Percentiles rank a stretch among this genome's conserved stretches.
Evolutionary conservation across 2,329 filamentous ascomycete species (phyloP).

Genomic region (Neurospora sp.): DNA sequence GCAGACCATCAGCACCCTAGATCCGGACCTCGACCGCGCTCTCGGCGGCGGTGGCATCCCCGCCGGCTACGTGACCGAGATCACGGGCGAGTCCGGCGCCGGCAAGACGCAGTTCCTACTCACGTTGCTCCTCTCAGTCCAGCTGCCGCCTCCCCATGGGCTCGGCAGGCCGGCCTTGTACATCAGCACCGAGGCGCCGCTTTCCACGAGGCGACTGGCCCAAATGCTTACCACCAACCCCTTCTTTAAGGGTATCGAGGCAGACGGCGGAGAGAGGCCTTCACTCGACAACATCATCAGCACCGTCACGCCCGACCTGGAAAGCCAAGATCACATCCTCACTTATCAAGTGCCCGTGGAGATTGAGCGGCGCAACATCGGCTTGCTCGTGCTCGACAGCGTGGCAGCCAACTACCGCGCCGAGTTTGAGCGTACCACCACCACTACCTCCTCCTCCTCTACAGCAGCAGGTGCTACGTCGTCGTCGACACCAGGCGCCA

Average conservation of each 20-base stretch:
- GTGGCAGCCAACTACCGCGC: conserved; percentile 93
- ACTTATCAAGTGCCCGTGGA: conserved; percentile 86
- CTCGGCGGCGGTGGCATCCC: conserved; percentile 78
- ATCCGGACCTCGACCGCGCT: conserved; percentile 55
- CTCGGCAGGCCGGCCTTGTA: conserved; percentile 72
- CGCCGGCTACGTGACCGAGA: conserved; percentile 72
- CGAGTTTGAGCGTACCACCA: conserved; percentile 57
- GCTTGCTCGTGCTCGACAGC: conserved; percentile 80
- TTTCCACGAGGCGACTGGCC: conserved; percentile 70
- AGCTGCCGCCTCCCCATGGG: conserved; percentile 66
- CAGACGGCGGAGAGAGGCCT: conserved; percentile 27
- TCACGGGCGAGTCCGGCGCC: conserved; percentile 85
- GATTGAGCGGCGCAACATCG: conserved; percentile 63
- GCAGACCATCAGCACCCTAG: conserved; percentile 70
- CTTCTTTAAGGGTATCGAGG: conserved; percentile 32
- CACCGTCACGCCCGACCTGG: conserved; percentile 78
- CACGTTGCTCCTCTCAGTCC: conserved; percentile 71
- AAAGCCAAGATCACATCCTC: conserved; percentile 91
- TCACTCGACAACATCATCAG: conserved; percentile 70
- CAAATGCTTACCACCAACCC: conserved; percentile 68
- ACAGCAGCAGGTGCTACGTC: neutral
- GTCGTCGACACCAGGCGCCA: conserved; percentile 17
- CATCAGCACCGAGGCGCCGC: conserved; percentile 81
- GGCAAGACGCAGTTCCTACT: conserved; percentile 95
- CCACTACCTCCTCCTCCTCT: neutral